A percentile compares a stretch with the other conserved stretches of the same genome.
Evolutionary conservation across 176 grass and related monocot species (phyloP).

Genomic region (Aegilops bicornis): DNA sequence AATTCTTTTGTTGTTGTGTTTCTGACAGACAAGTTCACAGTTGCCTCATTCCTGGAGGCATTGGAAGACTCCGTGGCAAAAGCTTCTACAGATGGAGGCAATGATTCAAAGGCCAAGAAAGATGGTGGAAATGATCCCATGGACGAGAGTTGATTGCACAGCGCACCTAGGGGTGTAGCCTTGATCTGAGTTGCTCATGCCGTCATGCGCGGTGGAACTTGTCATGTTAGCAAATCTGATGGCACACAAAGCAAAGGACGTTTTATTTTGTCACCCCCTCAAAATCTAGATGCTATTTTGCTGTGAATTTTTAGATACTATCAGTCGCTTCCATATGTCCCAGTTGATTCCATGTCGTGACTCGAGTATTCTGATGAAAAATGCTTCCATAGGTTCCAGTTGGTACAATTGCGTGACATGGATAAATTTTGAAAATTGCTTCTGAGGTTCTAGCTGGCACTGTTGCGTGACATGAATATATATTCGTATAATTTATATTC

Average conservation of each 20-base stretch:
- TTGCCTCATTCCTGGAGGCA: conserved; percentile 90
- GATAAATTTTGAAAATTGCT: background rate
- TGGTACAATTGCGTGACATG: background rate
- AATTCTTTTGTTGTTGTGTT: conserved; percentile 17
- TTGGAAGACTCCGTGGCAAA: conserved; percentile 75
- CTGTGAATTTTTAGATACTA: background rate
- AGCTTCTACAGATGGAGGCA: conserved; percentile 33
- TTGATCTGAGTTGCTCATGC: background rate
- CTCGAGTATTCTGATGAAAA: background rate
- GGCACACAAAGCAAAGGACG: background rate
- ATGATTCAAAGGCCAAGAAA: conserved; percentile 28
- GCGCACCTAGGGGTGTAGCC: background rate
- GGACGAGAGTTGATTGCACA: conserved; percentile 62
- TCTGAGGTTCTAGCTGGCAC: background rate
- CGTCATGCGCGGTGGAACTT: background rate
- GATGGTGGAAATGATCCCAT: conserved; percentile 55
- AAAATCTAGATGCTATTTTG: background rate
- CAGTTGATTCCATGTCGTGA: background rate
- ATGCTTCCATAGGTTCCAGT: background rate
- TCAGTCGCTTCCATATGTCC: background rate
- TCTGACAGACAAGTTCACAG: conserved; percentile 81
- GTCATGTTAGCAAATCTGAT: background rate
- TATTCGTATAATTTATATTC: background rate
- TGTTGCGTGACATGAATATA: background rate
- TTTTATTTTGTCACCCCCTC: background rate